Evolutionary conservation across 108 stramenopile species (phyloP).

Genomic region (Stephanodiscus triporus): DNA sequence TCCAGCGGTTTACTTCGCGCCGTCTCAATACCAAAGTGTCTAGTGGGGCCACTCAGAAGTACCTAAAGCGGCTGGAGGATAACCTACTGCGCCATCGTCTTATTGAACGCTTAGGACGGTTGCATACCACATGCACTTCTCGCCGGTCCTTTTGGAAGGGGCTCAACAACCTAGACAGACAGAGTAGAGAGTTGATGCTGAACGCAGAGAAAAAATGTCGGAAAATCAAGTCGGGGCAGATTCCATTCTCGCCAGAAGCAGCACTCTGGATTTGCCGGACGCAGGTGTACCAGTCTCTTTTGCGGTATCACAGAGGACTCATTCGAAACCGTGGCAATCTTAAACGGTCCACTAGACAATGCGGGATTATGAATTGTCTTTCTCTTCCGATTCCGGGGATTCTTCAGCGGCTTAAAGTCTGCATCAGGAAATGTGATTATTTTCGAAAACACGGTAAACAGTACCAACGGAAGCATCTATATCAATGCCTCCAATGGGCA

Average conservation of each 20-base stretch:
- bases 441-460: neutral
- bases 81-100: too few relatives aligned
- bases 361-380: neutral
- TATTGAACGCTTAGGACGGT: too few relatives aligned
- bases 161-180: conserved; percentile 2
- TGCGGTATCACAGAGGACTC: neutral
- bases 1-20: neutral
- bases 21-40: conserved; percentile 3
- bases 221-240: neutral
- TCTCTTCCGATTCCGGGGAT: neutral
- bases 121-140: too few relatives aligned
- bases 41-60: neutral
- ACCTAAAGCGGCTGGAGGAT: neutral
- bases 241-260: conserved; percentile 16
- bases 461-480: neutral
- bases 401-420: neutral
- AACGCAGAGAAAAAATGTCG: conserved; percentile 15
- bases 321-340: neutral
- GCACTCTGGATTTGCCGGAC: conserved; percentile 5
- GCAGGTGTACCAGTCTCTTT: neutral
- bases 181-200: neutral
- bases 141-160: too few relatives aligned
- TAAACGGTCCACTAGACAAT: neutral
- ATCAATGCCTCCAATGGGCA: neutral
- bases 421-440: neutral